Percentiles rank a stretch among this genome's conserved stretches.
phyloP scores from a whole-genome alignment of 2,329 filamentous ascomycete species.

The Harringtonia aguacate region DNA sequence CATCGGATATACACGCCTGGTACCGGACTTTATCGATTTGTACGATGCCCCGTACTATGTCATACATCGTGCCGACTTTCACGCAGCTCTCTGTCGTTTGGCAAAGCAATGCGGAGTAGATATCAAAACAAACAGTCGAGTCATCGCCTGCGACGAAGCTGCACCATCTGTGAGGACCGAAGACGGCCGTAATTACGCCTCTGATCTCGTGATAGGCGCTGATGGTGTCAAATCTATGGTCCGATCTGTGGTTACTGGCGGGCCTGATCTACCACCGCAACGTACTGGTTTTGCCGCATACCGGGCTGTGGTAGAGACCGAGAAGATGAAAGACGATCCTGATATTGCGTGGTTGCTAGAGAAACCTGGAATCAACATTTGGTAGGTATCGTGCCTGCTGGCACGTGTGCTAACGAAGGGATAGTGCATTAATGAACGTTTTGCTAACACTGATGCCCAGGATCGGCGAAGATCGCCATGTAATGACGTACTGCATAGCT shows the following conservation, averaged over 20 bases:
- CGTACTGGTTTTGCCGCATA: background rate
- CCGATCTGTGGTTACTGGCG: background rate
- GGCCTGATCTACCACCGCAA: background rate
- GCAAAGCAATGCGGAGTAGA: constrained; percentile 13
- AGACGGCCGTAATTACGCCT: background rate
- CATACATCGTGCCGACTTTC: constrained; percentile 18
- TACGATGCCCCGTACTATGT: constrained; percentile 21
- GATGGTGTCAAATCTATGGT: background rate
- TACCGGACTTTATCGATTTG: constrained; percentile 17
- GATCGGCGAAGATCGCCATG: constrained; percentile 29
- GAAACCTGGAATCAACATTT: constrained; percentile 26
- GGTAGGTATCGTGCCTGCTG: constrained; percentile 14
- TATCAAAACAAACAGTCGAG: background rate
- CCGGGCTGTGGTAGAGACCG: background rate
- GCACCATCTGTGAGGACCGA: background rate
- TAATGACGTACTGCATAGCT: constrained; percentile 34
- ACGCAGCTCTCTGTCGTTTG: constrained; percentile 7
- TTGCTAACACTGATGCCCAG: no score
- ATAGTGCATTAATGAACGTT: no score
- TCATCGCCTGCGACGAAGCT: background rate
- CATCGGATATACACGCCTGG: constrained; percentile 23
- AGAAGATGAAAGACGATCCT: constrained; percentile 23
- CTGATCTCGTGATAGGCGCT: background rate
- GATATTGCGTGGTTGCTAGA: constrained; percentile 27
- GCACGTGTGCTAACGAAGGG: background rate